A percentile compares a stretch with the other conserved stretches of the same genome.
Evolutionary conservation across 2,329 filamentous ascomycete species (phyloP).

Genomic region (Sclerotinia borealis): DNA sequence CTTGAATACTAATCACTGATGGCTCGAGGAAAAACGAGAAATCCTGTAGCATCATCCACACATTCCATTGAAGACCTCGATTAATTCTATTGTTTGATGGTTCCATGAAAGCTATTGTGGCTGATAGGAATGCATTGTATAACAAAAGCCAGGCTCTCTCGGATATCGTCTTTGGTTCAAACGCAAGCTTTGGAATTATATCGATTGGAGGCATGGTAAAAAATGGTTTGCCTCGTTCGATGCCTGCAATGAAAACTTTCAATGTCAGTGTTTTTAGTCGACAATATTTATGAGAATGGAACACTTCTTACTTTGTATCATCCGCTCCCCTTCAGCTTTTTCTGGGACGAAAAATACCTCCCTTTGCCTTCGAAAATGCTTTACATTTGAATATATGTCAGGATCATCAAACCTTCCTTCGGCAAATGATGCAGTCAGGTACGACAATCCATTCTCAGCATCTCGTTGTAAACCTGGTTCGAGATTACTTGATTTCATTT

Average conservation of each 20-base stretch:
- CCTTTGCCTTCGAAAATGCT: conserved; percentile 2
- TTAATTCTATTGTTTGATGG: conserved; percentile 6
- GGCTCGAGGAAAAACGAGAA: conserved; percentile 17
- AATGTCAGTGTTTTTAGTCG: neutral
- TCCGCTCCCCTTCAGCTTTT: conserved; percentile 12
- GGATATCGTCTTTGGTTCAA: conserved; percentile 14
- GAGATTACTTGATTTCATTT: neutral
- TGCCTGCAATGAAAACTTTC: conserved; percentile 12
- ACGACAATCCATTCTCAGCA: conserved; percentile 13
- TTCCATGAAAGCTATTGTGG: conserved; percentile 8
- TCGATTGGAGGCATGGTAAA: conserved; percentile 12
- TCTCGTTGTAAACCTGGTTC: conserved; percentile 10
- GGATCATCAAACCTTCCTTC: conserved; percentile 9
- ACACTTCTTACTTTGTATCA: conserved; percentile 13
- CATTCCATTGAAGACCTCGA: conserved; percentile 17
- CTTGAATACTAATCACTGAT: conserved; percentile 15
- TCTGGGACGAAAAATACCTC: conserved; percentile 17
- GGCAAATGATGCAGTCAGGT: conserved; percentile 13
- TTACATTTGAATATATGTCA: conserved; percentile 12
- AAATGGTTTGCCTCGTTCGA: conserved; percentile 12
- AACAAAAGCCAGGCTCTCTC: conserved; percentile 17
- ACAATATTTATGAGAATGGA: neutral
- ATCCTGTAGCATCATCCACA: conserved; percentile 16
- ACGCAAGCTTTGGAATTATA: conserved; percentile 12
- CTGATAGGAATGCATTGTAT: conserved; percentile 15